Evolutionary conservation across 805 yeast genomes (phyloP), one percentile per base, ranked within the genome.

Genomic region (Yarrowia deformans): DNA sequence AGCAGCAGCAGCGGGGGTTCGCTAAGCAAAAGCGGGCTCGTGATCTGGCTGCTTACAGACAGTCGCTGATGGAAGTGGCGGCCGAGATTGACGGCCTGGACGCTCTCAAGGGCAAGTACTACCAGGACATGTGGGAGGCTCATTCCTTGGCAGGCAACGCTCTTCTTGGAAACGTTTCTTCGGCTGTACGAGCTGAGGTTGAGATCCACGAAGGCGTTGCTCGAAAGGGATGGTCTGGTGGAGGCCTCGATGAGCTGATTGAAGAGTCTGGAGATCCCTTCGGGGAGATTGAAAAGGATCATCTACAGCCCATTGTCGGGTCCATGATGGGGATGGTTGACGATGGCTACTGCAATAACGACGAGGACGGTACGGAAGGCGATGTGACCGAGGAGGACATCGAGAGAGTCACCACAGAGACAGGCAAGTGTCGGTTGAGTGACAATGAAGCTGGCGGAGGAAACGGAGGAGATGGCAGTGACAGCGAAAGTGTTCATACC

Each of bases 171-270:
- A 81, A 83, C 67, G 83, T 91, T 1, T 89, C 91, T 0, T 83
- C 89, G 0, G 81, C 90, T 6, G 88, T 91, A 1, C 80, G 91
- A 63, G 93, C 95, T 1, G 94, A 92, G 75, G 86, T 92, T 18
- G 95, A 91, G 73, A 86, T 91, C 19, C 87, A 86, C 73, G 97
- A 90, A 74, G 88, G 90, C 35, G 86, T 92, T 29, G 96, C 97
- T 0, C 82, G 87, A 69, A 92, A 92, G 75, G 95, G 96, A 5
- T 88, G 93, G 91, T 84, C 89, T 4, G 97, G 96, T 14, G 95
- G 94, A 35, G 97, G 97, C 0, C 79, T 92, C 42, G 97, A 91
- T 74, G 88, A 84, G 34, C 79, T 90, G 67, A 79, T 90, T 32
- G 81, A 86, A 1, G 81, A 84, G 42, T 87, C 90, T 46, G 89